Base-by-base conservation (phyloP, 2,329 filamentous ascomycete species). In the Gnomoniopsis sp. region DNA sequence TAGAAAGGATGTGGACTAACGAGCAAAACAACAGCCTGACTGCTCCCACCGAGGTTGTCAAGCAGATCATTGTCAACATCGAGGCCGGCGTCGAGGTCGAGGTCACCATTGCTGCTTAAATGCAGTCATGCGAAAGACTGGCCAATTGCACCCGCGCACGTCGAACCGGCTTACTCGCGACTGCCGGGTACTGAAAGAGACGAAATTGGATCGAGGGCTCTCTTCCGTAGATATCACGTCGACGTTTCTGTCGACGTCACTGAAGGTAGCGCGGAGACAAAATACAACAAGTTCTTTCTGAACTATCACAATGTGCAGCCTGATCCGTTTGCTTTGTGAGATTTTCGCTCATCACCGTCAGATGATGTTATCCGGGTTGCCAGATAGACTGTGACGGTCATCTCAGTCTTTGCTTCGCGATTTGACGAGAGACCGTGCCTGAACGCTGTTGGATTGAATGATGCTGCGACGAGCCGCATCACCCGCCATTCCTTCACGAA, bases 21-120 rank as follows among this genome's bases (percentile, higher is more conserved):
- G 8, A 23, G 36, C 38, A 3, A n/a, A n/a, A 4, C 14, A 38
- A 33, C 51, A 90, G 87, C 80, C 84, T 99, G 68, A 93, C 96
- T 82, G 95, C 95, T 71, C 95, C 95, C 65, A 99, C 95, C 73
- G 95, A 99, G 87, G 88, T 93, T 68, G 90, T 96, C 82, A 96
- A 96, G 88, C 88, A 91, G 81, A 93, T 95, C 84, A 95, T 95
- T 77, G 89, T 95, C 84, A 96, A 95, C 84, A 95, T 95, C 77
- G 90, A 95, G 83, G 90, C 90, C 67, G 90, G 90, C 82, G 90
- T 95, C 74, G 90, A 95, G 85, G 90, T 95, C 70, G 90, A 95
- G 85, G 90, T 95, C 71, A 95, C 90, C 76, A 95, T 95, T 75
- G 90, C 90, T 75, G 89, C 90, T 76, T 91, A 89, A 81, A 67